Evolutionary conservation across 768 basidiomycete genomes (phyloP).

Genomic region (Termitomyces sp.): DNA sequence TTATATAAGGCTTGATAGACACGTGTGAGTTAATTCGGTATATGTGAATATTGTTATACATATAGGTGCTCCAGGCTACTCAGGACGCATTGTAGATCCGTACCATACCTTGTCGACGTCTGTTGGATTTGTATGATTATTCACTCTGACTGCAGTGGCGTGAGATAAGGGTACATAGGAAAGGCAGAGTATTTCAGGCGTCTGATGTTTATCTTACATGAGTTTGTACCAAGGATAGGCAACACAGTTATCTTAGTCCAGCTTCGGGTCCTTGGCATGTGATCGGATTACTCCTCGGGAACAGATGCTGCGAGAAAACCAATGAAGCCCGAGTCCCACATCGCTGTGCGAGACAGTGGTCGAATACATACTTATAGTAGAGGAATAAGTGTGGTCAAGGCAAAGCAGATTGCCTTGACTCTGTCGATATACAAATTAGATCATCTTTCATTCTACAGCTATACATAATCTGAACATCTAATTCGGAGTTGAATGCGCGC

Average conservation of each 20-base stretch:
- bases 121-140: neutral
- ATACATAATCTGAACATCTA: no score
- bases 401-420: no score
- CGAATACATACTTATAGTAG: neutral
- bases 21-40: neutral
- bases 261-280: no score
- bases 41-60: neutral
- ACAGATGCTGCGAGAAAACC: neutral
- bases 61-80: neutral
- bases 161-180: neutral
- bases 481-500: no score
- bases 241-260: no score
- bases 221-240: neutral
- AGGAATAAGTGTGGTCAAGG: neutral
- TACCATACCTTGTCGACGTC: neutral
- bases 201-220: neutral
- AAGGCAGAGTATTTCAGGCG: neutral
- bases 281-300: neutral
- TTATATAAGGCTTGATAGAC: slow-evolving; percentile 66
- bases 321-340: neutral
- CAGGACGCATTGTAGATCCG: neutral
- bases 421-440: no score
- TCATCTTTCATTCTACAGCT: neutral
- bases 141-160: neutral
- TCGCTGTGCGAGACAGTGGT: neutral